Conservation (phyloP, 2,329 filamentous ascomycete genomes). For the Diaporthe vexans region DNA sequence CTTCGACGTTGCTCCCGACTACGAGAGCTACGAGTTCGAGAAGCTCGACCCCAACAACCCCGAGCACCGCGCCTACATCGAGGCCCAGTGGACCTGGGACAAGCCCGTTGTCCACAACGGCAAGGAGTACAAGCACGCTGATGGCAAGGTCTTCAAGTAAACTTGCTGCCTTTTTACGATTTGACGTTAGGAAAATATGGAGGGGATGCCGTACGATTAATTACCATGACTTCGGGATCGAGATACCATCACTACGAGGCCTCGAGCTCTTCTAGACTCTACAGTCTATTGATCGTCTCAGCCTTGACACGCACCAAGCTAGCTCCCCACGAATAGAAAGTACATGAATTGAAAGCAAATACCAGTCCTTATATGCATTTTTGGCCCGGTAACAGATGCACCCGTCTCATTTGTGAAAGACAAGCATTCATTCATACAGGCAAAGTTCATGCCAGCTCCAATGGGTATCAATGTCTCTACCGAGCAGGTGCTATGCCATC, state of each 20-base stretch:
- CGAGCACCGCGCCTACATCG: slow-evolving; percentile 88
- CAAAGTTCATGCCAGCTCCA: background rate
- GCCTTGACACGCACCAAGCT: slow-evolving; percentile 28
- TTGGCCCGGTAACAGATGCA: background rate
- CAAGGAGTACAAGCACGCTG: slow-evolving; percentile 90
- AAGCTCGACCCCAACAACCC: slow-evolving; percentile 93
- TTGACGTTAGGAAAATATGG: slow-evolving; percentile 42
- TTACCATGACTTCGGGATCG: slow-evolving; percentile 36
- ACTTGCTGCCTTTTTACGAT: slow-evolving; percentile 45
- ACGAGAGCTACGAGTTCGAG: slow-evolving; percentile 94
- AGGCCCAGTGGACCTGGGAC: slow-evolving; percentile 94
- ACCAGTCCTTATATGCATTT: background rate
- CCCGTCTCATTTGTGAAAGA: no score
- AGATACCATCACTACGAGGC: slow-evolving; percentile 37
- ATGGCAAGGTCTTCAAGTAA: slow-evolving; percentile 99
- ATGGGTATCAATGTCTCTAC: slow-evolving; percentile 6
- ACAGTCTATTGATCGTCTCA: slow-evolving; percentile 25
- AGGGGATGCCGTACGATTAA: slow-evolving; percentile 38
- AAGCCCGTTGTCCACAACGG: slow-evolving; percentile 82
- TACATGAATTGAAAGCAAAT: slow-evolving; percentile 35
- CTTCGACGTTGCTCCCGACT: slow-evolving; percentile 97
- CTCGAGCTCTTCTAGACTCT: slow-evolving; percentile 28
- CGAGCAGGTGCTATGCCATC: slow-evolving; percentile 47
- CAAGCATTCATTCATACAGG: background rate
- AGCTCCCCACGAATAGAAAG: slow-evolving; percentile 35